A percentile compares a stretch with the other conserved stretches of the same genome.
phyloP scores from a whole-genome alignment of 768 basidiomycete genomes.

The Boletus reticulatus region DNA sequence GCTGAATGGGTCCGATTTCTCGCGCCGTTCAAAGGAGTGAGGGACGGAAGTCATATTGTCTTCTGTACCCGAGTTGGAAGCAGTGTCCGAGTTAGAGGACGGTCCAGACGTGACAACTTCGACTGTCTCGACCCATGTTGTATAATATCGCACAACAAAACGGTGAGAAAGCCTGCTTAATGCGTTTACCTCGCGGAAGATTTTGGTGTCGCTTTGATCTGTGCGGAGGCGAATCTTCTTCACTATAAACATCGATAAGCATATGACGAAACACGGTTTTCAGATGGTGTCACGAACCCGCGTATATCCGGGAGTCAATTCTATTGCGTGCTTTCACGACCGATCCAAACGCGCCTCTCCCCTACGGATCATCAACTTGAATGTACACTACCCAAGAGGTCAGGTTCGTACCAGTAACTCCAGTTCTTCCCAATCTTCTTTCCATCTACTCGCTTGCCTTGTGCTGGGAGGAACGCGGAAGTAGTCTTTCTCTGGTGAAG shows the following conservation, averaged over 20 bases:
- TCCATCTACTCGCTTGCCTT: constrained; percentile 75
- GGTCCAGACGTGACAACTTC: constrained; percentile 48
- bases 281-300: constrained; percentile 43
- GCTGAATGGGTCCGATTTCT: constrained; percentile 57
- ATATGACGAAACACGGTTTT: neutral
- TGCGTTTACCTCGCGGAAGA: constrained; percentile 88
- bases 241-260: constrained; percentile 40
- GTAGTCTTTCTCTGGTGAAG: constrained; percentile 69
- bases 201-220: constrained; percentile 78
- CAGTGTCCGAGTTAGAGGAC: constrained; percentile 46
- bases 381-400: neutral
- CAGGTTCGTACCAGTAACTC: constrained; percentile 61
- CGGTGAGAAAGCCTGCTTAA: constrained; percentile 86
- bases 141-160: constrained; percentile 89
- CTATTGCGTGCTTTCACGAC: constrained; percentile 92
- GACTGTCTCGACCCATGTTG: constrained; percentile 81
- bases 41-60: constrained; percentile 60
- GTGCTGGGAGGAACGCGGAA: constrained; percentile 40
- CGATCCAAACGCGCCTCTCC: constrained; percentile 89
- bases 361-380: constrained; percentile 40
- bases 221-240: constrained; percentile 87
- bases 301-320: constrained; percentile 83
- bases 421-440: constrained; percentile 92
- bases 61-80: constrained; percentile 36
- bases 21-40: constrained; percentile 36